Conservation (phyloP, 116 monocot species). For the Cymodocea nodosa region DNA sequence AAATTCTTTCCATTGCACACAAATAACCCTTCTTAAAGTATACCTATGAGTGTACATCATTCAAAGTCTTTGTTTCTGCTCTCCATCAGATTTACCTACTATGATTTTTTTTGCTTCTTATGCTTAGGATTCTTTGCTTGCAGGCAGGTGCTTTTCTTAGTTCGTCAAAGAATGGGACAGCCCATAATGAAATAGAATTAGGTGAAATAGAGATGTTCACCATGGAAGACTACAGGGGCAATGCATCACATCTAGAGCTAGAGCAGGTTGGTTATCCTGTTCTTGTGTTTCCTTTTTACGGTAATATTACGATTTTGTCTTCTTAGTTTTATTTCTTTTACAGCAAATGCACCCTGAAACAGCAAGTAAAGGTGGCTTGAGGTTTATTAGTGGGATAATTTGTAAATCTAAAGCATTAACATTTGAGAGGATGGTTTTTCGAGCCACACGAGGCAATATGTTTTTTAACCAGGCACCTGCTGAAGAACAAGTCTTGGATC, state of each 20-base stretch:
- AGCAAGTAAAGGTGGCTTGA: slow-evolving; percentile 64
- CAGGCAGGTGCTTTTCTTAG: slow-evolving; percentile 96
- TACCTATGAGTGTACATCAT: no score
- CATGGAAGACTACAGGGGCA: slow-evolving; percentile 31
- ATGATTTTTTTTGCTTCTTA: no score
- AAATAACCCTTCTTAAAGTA: no score
- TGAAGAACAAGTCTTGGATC: slow-evolving; percentile 78
- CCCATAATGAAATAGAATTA: slow-evolving; percentile 65
- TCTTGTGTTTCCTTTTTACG: not conserved
- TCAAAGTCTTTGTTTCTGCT: no score
- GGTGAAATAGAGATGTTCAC: slow-evolving; percentile 70
- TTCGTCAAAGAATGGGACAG: slow-evolving; percentile 58
- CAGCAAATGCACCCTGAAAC: slow-evolving; percentile 49
- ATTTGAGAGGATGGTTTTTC: slow-evolving; percentile 97
- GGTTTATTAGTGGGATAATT: slow-evolving; percentile 95
- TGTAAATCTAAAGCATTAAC: slow-evolving; percentile 62
- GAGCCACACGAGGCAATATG: slow-evolving; percentile 99
- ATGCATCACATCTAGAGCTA: slow-evolving; percentile 65
- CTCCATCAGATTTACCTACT: no score
- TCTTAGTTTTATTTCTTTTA: slow-evolving; percentile 1
- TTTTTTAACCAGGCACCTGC: slow-evolving; percentile 93
- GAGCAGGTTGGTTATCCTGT: slow-evolving; percentile 54
- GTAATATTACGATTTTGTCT: slow-evolving; percentile 10
- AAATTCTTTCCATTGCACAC: no score
- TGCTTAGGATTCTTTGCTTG: slow-evolving; percentile 11